Conservation (phyloP, 441 rosid species). For the Adansonia rubrostipa region DNA sequence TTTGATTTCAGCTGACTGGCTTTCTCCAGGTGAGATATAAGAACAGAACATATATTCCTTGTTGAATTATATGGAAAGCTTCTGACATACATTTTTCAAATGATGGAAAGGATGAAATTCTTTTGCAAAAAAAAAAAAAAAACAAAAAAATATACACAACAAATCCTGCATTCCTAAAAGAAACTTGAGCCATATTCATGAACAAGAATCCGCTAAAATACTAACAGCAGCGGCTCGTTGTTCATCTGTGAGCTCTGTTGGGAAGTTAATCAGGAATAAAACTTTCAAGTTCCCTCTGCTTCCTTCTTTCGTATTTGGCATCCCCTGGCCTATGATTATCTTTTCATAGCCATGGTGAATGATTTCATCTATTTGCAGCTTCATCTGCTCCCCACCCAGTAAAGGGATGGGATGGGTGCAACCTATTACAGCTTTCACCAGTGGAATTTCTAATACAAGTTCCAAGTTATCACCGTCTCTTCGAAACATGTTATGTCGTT, state of each 20-base stretch:
- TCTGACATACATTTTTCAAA: background rate
- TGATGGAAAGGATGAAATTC: background rate
- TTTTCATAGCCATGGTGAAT: conserved; percentile 62
- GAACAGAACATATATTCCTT: background rate
- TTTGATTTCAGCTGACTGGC: background rate
- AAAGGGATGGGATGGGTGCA: conserved; percentile 61
- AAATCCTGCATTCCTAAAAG: background rate
- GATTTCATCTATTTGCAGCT: conserved; percentile 47
- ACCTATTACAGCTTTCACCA: conserved; percentile 71
- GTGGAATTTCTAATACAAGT: conserved; percentile 58
- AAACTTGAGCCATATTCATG: conserved; percentile 22
- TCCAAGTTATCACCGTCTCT: conserved; percentile 79
- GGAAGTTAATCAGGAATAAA: conserved; percentile 61
- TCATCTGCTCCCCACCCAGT: conserved; percentile 53
- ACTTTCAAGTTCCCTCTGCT: conserved; percentile 69
- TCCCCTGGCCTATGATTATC: conserved; percentile 61
- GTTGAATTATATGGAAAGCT: background rate
- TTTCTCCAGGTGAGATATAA: background rate
- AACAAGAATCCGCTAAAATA: conserved; percentile 52
- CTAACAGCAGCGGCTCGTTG: conserved; percentile 47
- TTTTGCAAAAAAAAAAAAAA: background rate
- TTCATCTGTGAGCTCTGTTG: conserved; percentile 51
- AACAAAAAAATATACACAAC: background rate
- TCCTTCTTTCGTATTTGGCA: conserved; percentile 62
- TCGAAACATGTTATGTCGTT: conserved; percentile 49